Evolutionary conservation across 169 alveolate species (phyloP).

Genomic region (Condylostoma magnum): DNA sequence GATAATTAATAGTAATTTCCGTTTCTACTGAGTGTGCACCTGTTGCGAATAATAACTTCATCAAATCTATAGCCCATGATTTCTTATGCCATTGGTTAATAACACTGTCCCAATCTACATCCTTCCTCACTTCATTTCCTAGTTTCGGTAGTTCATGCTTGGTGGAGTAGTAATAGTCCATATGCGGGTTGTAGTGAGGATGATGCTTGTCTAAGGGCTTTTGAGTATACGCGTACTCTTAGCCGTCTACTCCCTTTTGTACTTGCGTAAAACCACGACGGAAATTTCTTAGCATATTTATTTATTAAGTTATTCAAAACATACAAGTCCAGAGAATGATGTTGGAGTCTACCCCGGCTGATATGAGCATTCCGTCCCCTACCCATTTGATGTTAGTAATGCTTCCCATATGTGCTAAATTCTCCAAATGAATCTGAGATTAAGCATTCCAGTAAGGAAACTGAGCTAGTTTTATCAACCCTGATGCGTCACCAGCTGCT

Average conservation of each 20-base stretch:
- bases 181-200: constrained; percentile 28
- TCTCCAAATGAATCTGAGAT: too few relatives aligned
- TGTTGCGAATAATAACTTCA: constrained; percentile 10
- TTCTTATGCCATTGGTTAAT: constrained; percentile 6
- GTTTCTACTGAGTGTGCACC: constrained; percentile 26
- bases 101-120: background rate
- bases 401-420: too few relatives aligned
- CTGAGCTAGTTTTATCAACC: too few relatives aligned
- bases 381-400: too few relatives aligned
- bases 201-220: constrained; percentile 11
- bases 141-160: background rate
- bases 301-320: too few relatives aligned
- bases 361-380: too few relatives aligned
- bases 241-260: constrained; percentile 19
- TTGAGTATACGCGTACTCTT: background rate
- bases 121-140: background rate
- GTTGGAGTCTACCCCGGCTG: too few relatives aligned
- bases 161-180: background rate
- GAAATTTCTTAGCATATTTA: background rate
- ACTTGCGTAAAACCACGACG: background rate
- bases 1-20: constrained; percentile 61
- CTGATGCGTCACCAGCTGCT: too few relatives aligned
- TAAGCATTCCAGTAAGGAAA: too few relatives aligned
- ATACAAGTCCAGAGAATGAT: too few relatives aligned
- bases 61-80: background rate